These are phyloP conservation scores for Onygena corvina DNA, from an alignment of 2,329 filamentous ascomycete genomes.

Conservation along the genomic window DNA sequence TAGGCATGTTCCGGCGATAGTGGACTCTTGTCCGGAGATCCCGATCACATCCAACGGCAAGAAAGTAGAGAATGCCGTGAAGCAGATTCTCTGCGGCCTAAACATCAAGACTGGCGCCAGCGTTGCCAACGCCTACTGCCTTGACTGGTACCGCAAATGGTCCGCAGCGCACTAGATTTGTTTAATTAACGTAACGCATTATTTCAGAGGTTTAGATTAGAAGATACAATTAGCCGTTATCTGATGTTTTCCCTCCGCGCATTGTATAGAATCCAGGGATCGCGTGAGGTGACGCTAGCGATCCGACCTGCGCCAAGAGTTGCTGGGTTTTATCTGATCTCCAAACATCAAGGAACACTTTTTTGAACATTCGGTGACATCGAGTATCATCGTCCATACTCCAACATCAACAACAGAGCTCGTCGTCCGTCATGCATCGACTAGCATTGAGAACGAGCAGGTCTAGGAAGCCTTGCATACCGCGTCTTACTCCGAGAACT, in stretches of 20 bases:
- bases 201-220: too few species aligned
- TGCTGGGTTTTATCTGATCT: slow-evolving; percentile 2
- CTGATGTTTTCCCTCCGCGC: too few species aligned
- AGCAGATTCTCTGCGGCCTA: slow-evolving; percentile 84
- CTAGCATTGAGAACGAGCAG: slow-evolving; percentile 31
- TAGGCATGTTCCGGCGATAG: slow-evolving; percentile 72
- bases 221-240: too few species aligned
- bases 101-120: slow-evolving; percentile 81
- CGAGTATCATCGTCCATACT: neutral
- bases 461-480: slow-evolving; percentile 29
- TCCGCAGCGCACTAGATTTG: slow-evolving; percentile 38
- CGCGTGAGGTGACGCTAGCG: neutral
- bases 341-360: neutral
- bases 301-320: neutral
- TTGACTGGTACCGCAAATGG: slow-evolving; percentile 84
- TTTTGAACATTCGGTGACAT: slow-evolving; percentile 2
- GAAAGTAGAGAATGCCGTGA: slow-evolving; percentile 94
- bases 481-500: slow-evolving; percentile 26
- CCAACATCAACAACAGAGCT: neutral
- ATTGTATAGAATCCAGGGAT: neutral
- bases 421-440: slow-evolving; percentile 26
- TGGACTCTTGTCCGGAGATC: slow-evolving; percentile 75
- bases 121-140: slow-evolving; percentile 78
- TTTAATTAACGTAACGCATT: neutral
- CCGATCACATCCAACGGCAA: slow-evolving; percentile 91